Evolutionary conservation across 164 flowering plant species (phyloP), one percentile per base, ranked within the genome.

Genomic region (Chloranthus sessilifolius): DNA sequence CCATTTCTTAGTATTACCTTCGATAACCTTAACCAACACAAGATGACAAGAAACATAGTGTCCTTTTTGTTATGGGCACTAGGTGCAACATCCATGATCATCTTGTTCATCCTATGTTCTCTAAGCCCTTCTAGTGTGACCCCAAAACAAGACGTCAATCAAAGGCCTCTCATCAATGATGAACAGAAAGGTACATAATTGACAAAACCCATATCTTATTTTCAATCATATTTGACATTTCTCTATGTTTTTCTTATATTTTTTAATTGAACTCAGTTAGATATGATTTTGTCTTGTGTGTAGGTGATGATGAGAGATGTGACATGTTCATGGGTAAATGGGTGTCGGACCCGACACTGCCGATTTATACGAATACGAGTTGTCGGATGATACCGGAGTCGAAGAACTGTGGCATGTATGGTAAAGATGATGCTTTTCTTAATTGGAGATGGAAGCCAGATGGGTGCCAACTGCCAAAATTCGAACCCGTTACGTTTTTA

Each of bases 401-500:
- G 20, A 69, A 63, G 41, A 71, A 72, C 35, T 75, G 80, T 56
- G 60, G 59, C 2, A 58, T 47, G 49, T 8, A 71, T 63, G 80
- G 80, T 16, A 69, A 72, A 55, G 27, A 15, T 1, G 74, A 75
- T 53, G 65, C 52, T 35, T 75, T 34, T 46, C 8, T 72, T 44
- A 26, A 68, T 11, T 72, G 76, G 80, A 66, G 76, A 61, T 75
- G 80, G 80, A 72, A 72, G 29, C 80, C 80, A 8, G 35, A 69
- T 20, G 53, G 30, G 1, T 75, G 80, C 46, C 60, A 66, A 6
- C 56, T 75, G 10, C 70, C 66, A 8, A 60, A 68, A 25, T 72
- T 75, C 41, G 63, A 63, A 10, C 33, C 70, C 0, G 26, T 44
- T 35, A 49, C 2, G 1, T 75, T 75, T 41, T 25, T 75, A 7